Evolutionary conservation across 345 rosid genomes (phyloP), one percentile per base, ranked within the genome.

Genomic region (Rhodomyrtus tomentosa): DNA sequence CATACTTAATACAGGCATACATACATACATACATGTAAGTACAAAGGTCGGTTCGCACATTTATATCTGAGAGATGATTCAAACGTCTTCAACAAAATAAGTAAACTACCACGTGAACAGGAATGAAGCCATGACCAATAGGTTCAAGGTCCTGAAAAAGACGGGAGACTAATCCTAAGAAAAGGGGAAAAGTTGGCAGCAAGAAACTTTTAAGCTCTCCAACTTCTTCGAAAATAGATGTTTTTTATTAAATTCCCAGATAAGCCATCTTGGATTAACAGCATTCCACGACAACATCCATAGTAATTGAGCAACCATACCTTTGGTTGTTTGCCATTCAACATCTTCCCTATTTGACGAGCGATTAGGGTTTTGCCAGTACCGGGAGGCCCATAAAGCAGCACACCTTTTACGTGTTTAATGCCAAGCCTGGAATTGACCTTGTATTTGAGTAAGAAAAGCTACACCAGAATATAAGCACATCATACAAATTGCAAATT

Each of bases 341-440:
- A 90, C 96, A 98, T 95, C 89, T 96, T 98, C 85, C 99, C 99
- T 88, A 98, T 98, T 90, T 98, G 99, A 54, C 99, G 98, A 86
- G 99, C 99, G 94, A 98, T 98, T 55, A 96, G 95, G 84, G 99
- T 98, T 89, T 98, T 98, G 20, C 99, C 99, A 50, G 99, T 98
- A 55, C 99, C 99, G 86, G 99, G 99, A 88, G 99, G 99, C 59
- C 99, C 99, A 92, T 83, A 90, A 55, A 98, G 98, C 87, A 98
- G 92, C 98, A 98, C 96, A 18, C 99, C 99, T 82, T 98, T 98
- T 49, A 98, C 99, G 50, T 98, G 99, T 89, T 98, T 95, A 68
- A 98, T 98, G 84, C 99, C 99, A 92, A 98, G 84, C 90, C 99
- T 98, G 90, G 84, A 93, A 88, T 45, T 86, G 45, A 68, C 76